These are phyloP conservation scores for Madurella mycetomatis DNA, from an alignment of 2,329 filamentous ascomycete species.

Conservation along the genomic window DNA sequence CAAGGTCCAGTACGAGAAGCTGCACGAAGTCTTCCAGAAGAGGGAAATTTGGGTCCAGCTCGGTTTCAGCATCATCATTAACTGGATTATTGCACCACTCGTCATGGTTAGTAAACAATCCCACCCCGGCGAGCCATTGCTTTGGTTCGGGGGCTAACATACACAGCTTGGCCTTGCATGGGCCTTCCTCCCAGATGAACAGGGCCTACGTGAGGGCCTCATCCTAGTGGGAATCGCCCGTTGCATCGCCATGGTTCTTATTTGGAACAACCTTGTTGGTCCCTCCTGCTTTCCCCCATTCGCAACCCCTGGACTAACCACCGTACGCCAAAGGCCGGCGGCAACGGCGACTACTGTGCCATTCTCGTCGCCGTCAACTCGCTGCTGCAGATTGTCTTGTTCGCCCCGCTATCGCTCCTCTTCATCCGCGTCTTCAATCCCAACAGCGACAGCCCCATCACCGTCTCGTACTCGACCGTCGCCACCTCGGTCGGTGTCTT, in stretches of 20 bases:
- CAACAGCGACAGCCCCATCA: slow-evolving; percentile 36
- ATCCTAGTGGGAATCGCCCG: slow-evolving; percentile 79
- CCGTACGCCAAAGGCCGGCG: slow-evolving; percentile 48
- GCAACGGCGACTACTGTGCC: slow-evolving; percentile 59
- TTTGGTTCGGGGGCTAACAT: neutral
- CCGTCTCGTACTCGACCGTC: slow-evolving; percentile 59
- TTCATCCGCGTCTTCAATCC: slow-evolving; percentile 62
- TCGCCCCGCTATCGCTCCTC: slow-evolving; percentile 63
- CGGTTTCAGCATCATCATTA: slow-evolving; percentile 68
- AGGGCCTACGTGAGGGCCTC: slow-evolving; percentile 58
- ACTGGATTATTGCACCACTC: slow-evolving; percentile 79
- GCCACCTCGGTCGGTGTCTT: slow-evolving; percentile 81
- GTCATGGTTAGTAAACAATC: slow-evolving; percentile 59
- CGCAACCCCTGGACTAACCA: neutral
- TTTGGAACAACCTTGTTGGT: slow-evolving; percentile 55
- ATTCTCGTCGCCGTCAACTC: slow-evolving; percentile 64
- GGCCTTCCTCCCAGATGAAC: slow-evolving; percentile 60
- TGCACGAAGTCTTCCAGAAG: slow-evolving; percentile 62
- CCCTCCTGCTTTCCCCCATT: neutral
- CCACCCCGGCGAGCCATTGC: too few relatives aligned
- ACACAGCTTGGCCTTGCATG: slow-evolving; percentile 82
- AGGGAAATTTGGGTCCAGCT: slow-evolving; percentile 72
- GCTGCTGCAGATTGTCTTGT: slow-evolving; percentile 68
- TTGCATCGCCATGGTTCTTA: slow-evolving; percentile 81
- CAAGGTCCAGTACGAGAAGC: slow-evolving; percentile 73